Evolutionary conservation across 2,329 filamentous ascomycete genomes (phyloP).

Genomic region (Aspergillus sp.): DNA sequence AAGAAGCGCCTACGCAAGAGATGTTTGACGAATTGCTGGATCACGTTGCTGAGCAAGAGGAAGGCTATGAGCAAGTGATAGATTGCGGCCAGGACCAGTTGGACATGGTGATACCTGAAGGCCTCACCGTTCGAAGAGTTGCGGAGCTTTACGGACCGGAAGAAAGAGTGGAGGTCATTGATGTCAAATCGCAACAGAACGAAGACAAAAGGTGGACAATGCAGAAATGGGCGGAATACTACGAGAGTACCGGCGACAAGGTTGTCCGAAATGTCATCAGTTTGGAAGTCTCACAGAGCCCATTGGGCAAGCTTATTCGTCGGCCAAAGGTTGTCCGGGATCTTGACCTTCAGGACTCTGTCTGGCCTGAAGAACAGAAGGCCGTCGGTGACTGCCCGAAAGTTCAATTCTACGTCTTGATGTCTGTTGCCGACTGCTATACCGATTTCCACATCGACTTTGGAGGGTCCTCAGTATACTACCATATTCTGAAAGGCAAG

Average conservation of each 20-base stretch:
- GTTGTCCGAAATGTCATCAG: conserved; percentile 69
- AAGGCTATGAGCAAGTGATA: conserved; percentile 46
- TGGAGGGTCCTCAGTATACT: conserved; percentile 69
- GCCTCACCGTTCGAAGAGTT: conserved; percentile 64
- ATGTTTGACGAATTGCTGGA: conserved; percentile 44
- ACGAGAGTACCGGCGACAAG: conserved; percentile 61
- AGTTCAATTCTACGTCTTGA: conserved; percentile 69
- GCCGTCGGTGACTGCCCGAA: conserved; percentile 61
- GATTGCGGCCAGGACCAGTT: conserved; percentile 66
- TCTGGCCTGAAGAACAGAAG: conserved; percentile 53
- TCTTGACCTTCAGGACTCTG: conserved; percentile 55
- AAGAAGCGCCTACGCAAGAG: conserved; percentile 40
- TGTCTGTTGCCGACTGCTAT: conserved; percentile 71
- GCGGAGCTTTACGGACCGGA: conserved; percentile 65
- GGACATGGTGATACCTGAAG: conserved; percentile 68
- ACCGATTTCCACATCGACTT: conserved; percentile 74
- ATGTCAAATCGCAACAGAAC: conserved; percentile 69
- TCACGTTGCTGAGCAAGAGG: conserved; percentile 29
- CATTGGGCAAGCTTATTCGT: conserved; percentile 61
- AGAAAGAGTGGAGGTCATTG: conserved; percentile 66
- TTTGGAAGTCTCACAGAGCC: conserved; percentile 66
- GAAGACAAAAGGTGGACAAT: conserved; percentile 67
- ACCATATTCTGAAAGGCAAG: conserved; percentile 68
- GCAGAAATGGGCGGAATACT: conserved; percentile 68
- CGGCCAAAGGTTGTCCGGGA: conserved; percentile 67